Evolutionary conservation across 2,329 filamentous ascomycete genomes (phyloP).

Genomic region (Fusarium annulatum): DNA sequence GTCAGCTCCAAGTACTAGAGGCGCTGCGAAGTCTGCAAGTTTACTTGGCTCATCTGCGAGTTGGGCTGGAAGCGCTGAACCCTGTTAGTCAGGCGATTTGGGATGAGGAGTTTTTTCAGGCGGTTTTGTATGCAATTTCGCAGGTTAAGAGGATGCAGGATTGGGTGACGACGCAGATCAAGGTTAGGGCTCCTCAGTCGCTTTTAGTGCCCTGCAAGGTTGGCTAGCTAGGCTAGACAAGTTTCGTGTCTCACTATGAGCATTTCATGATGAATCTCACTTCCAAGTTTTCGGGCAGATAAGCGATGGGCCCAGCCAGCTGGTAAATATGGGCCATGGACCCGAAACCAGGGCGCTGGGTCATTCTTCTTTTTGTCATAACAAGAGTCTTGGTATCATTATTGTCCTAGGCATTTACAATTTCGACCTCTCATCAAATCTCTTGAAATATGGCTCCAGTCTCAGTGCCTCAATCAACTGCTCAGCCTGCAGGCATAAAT

Average conservation of each 20-base stretch:
- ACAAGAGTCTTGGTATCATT: not conserved
- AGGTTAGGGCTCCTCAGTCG: not conserved
- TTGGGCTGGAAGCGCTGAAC: not conserved
- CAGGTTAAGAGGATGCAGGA: slow-evolving; percentile 1
- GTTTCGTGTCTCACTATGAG: not conserved
- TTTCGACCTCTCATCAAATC: no score
- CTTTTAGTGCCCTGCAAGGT: not conserved
- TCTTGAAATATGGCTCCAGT: not conserved
- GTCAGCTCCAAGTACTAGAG: not conserved
- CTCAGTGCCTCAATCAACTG: not conserved
- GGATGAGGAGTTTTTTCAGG: not conserved
- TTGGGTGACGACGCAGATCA: not conserved
- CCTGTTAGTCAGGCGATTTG: not conserved
- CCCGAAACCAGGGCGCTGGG: not conserved
- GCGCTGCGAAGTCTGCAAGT: not conserved
- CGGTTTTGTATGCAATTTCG: not conserved
- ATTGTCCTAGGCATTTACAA: no score
- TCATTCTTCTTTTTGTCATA: not conserved
- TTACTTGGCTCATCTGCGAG: fast-evolving
- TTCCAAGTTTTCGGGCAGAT: not conserved
- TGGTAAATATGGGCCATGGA: not conserved
- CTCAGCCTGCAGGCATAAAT: not conserved
- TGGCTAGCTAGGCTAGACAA: not conserved
- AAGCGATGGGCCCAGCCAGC: not conserved
- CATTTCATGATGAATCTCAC: not conserved